Conservation (phyloP, 2,329 filamentous ascomycete species). For the Verticillium dahliae region DNA sequence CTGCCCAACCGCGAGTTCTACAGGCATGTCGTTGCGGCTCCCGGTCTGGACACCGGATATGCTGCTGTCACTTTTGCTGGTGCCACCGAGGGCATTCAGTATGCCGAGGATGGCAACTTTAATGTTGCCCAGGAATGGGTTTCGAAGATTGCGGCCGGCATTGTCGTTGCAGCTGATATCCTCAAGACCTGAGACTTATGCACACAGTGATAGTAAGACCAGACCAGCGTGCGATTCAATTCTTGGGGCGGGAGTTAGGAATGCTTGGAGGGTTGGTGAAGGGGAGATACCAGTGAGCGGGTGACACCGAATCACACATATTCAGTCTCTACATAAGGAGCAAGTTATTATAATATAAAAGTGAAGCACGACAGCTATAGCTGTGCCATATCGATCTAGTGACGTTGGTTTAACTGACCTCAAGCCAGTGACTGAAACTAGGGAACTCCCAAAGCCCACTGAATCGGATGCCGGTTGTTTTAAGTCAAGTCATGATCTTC, state of each 20-base stretch:
- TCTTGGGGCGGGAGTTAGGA: background rate
- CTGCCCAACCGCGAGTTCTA: conserved; percentile 38
- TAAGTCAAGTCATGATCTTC: too few species aligned
- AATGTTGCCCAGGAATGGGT: conserved; percentile 26
- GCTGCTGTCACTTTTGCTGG: conserved; percentile 40
- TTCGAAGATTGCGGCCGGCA: conserved; percentile 24
- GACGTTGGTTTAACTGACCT: too few species aligned
- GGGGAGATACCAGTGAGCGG: background rate
- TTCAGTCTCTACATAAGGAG: background rate
- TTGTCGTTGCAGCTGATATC: conserved; percentile 25
- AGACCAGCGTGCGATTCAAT: background rate
- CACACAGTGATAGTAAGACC: background rate
- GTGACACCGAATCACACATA: background rate
- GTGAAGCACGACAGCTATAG: background rate
- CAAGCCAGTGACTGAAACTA: background rate
- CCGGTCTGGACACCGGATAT: conserved; percentile 39
- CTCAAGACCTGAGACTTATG: conserved; percentile 17
- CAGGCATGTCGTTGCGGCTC: conserved; percentile 39
- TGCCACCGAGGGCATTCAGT: conserved; percentile 61
- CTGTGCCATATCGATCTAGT: too few species aligned
- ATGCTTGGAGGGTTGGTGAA: background rate
- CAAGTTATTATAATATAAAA: background rate
- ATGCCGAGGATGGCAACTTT: conserved; percentile 33
- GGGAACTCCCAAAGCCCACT: too few species aligned
- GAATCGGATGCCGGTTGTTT: too few species aligned